Conservation (phyloP, 257 asterid species). For the Leonotis leonurus region DNA sequence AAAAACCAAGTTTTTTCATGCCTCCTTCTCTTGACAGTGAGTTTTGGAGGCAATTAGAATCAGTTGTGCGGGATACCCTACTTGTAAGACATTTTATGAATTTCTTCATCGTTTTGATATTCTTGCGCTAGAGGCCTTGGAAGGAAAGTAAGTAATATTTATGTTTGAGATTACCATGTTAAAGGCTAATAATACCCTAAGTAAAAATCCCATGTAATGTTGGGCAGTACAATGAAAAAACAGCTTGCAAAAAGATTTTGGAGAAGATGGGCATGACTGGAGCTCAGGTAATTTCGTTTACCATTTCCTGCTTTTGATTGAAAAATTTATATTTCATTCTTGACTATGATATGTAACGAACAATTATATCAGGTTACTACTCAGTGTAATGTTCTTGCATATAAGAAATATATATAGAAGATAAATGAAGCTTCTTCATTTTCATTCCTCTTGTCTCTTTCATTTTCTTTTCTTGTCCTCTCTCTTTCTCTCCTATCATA, state of each 20-base stretch:
- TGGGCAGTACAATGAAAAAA: constrained; percentile 62
- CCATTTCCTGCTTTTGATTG: not conserved
- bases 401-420: no score
- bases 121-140: constrained; percentile 85
- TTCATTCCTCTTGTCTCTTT: not conserved
- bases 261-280: constrained; percentile 75
- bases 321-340: not conserved
- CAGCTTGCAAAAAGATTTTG: constrained; percentile 74
- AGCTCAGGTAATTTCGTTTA: constrained; percentile 68
- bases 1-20: not conserved
- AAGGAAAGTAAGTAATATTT: constrained; percentile 69
- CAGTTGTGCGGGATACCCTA: constrained; percentile 99
- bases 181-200: constrained; percentile 13
- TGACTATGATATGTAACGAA: not conserved
- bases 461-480: no score
- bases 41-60: constrained; percentile 95
- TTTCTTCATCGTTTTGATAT: constrained; percentile 80
- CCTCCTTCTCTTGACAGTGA: constrained; percentile 43
- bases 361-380: no score
- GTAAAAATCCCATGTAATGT: constrained; percentile 5
- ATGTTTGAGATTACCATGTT: not conserved
- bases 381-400: no score
- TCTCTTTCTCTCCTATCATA: not conserved
- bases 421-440: no score
- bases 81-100: constrained; percentile 86